Evolutionary conservation across 2,329 filamentous ascomycete species (phyloP).

Genomic region (Trichoderma brevicompactum): DNA sequence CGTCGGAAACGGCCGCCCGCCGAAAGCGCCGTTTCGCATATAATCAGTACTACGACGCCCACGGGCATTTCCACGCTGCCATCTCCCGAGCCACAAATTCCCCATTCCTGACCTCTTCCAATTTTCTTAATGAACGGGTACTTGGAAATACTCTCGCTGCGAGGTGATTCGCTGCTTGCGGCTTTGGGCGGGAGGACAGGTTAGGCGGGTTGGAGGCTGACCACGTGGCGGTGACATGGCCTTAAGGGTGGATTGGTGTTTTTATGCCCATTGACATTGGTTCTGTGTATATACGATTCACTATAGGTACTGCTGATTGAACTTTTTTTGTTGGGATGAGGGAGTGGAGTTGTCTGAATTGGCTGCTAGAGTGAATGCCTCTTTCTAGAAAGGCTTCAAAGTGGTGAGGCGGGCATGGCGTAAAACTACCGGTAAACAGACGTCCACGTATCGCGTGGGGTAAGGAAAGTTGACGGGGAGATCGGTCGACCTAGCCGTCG

Average conservation of each 20-base stretch:
- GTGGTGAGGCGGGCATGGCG: no score
- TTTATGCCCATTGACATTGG: background rate
- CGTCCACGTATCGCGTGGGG: background rate
- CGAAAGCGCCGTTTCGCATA: slow-evolving; percentile 13
- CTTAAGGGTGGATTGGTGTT: background rate
- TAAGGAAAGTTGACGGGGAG: background rate
- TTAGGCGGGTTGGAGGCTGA: background rate
- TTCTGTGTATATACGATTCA: no score
- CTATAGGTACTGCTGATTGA: no score
- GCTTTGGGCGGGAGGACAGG: background rate
- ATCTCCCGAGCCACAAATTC: background rate
- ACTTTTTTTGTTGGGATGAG: background rate
- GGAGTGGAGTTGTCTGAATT: no score
- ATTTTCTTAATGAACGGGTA: background rate
- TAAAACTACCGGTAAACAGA: background rate
- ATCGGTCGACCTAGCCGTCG: background rate
- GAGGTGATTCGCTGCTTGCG: background rate
- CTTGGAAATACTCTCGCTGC: background rate
- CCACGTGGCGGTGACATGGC: slow-evolving; percentile 17
- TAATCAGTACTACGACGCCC: background rate
- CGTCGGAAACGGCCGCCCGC: slow-evolving; percentile 10
- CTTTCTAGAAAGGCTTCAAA: no score
- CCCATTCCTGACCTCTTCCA: background rate
- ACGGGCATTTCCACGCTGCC: background rate
- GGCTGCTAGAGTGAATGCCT: no score